These are phyloP conservation scores for Lecanosticta acicola DNA, from an alignment of 2,329 filamentous ascomycete genomes.

Conservation along the genomic window DNA sequence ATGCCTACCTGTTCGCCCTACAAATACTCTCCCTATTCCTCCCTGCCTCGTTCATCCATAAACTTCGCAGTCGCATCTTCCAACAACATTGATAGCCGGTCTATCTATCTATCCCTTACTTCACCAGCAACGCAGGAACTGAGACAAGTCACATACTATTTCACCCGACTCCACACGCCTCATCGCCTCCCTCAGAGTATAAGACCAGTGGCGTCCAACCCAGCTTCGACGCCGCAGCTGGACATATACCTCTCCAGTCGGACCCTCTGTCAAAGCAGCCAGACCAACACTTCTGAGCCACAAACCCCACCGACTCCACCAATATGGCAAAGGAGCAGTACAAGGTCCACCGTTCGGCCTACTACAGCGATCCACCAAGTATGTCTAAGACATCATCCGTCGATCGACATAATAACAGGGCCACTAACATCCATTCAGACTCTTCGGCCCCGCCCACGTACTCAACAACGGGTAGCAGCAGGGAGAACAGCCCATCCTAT, in stretches of 20 bases:
- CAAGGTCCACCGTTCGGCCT: not conserved
- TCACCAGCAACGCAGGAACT: too few species aligned
- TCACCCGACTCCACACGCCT: not conserved
- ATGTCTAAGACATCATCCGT: not conserved
- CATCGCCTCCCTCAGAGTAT: not conserved
- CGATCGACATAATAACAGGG: not conserved
- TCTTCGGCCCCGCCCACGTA: not conserved
- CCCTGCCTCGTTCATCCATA: not conserved
- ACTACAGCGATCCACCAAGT: not conserved
- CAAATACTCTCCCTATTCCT: not conserved
- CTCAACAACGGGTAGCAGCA: not conserved
- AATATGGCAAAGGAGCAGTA: not conserved
- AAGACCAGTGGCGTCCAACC: not conserved
- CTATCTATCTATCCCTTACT: conserved; percentile 5
- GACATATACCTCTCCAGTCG: not conserved
- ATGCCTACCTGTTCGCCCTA: not conserved
- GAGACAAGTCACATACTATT: too few species aligned
- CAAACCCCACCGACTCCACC: not conserved
- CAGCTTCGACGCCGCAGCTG: not conserved
- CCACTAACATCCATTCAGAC: not conserved
- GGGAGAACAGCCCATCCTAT: conserved; percentile 1
- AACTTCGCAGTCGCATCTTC: not conserved
- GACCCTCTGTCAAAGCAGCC: not conserved
- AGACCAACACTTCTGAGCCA: not conserved
- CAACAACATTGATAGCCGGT: conserved; percentile 3